Evolutionary conservation across 176 grass and related monocot genomes (phyloP).

Genomic region (Ensete ventricosum): DNA sequence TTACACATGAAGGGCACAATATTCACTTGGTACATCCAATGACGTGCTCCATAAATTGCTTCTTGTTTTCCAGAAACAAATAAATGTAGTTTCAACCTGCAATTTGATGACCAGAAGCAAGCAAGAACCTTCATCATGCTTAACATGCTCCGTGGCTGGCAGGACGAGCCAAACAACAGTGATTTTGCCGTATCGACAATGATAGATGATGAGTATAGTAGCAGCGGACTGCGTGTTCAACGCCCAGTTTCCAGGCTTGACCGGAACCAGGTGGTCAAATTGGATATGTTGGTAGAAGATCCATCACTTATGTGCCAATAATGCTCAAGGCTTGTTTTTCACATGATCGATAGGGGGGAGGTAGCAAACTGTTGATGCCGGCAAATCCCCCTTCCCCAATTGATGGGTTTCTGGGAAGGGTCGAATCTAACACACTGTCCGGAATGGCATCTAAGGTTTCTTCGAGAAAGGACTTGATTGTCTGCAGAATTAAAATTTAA

Average conservation of each 20-base stretch:
- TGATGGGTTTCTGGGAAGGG: constrained; percentile 23
- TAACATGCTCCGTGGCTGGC: neutral
- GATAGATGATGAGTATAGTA: neutral
- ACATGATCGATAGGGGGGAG: constrained; percentile 34
- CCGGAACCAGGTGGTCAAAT: neutral
- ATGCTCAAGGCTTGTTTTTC: neutral
- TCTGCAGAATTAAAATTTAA: constrained; percentile 36
- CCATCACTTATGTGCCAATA: neutral
- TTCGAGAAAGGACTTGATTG: constrained; percentile 69
- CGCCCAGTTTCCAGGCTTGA: neutral
- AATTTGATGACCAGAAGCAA: neutral
- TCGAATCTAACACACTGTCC: constrained; percentile 47
- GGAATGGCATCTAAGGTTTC: constrained; percentile 72
- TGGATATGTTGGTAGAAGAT: neutral
- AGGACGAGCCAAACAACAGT: neutral
- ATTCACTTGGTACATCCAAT: neutral
- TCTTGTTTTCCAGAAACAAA: neutral
- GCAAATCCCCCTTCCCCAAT: constrained; percentile 42
- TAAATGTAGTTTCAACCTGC: neutral
- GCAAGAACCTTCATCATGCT: neutral
- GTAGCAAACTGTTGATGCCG: constrained; percentile 40
- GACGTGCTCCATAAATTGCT: neutral
- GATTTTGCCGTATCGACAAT: neutral
- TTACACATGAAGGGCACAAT: neutral
- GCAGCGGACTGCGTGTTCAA: neutral